A percentile compares a stretch with the other conserved stretches of the same genome.
Evolutionary conservation across 164 flowering plant genomes (phyloP).

Genomic region (Berberis vulgaris): DNA sequence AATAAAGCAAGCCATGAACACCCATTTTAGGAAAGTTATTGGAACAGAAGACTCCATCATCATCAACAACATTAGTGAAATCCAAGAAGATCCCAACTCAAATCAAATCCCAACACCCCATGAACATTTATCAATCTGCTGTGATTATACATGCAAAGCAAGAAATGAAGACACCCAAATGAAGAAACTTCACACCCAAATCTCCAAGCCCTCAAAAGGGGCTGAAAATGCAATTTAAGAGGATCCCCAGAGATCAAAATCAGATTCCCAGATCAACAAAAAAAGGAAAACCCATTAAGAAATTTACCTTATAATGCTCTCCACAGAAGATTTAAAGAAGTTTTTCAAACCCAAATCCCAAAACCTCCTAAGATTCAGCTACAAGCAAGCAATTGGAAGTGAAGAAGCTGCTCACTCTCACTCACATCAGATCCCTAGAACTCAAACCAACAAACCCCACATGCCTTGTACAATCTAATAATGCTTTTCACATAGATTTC

Average conservation of each 20-base stretch:
- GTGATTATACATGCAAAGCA: background rate
- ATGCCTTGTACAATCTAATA: slow-evolving; percentile 4
- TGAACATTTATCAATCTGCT: slow-evolving; percentile 7
- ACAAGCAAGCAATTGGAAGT: no score
- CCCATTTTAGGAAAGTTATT: slow-evolving; percentile 35
- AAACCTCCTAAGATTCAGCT: background rate
- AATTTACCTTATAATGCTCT: background rate
- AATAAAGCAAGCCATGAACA: slow-evolving; percentile 28
- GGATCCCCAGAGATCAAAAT: slow-evolving; percentile 13
- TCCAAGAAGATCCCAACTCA: slow-evolving; percentile 12
- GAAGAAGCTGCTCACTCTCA: background rate
- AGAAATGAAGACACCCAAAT: slow-evolving; percentile 8
- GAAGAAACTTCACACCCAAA: slow-evolving; percentile 13
- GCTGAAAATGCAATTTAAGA: slow-evolving; percentile 17
- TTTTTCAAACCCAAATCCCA: slow-evolving; percentile 1
- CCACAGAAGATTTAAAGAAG: background rate
- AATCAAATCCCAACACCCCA: slow-evolving; percentile 15
- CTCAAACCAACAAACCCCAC: slow-evolving; percentile 5
- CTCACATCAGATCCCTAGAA: slow-evolving; percentile 20
- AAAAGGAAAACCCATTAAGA: background rate
- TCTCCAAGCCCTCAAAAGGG: slow-evolving; percentile 19
- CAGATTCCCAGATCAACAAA: slow-evolving; percentile 17
- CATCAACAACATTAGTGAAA: slow-evolving; percentile 20
- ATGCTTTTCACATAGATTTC: background rate
- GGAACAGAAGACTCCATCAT: slow-evolving; percentile 5